A percentile compares a stretch with the other conserved stretches of the same genome.
Evolutionary conservation across 2,329 filamentous ascomycete species (phyloP).

Genomic region (Curvularia sp.): DNA sequence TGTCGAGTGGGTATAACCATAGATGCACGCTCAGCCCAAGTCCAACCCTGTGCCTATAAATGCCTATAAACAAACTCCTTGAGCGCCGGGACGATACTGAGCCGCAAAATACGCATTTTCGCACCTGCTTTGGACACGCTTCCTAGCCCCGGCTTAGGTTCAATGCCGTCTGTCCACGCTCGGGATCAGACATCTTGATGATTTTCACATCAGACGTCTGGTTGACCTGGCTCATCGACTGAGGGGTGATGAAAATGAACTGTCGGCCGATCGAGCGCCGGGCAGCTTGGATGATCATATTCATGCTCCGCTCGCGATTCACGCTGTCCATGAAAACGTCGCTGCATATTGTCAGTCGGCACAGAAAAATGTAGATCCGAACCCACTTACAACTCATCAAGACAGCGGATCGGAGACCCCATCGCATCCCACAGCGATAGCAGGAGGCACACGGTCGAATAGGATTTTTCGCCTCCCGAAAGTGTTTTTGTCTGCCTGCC

Average conservation of each 20-base stretch:
- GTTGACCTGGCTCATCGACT: constrained; percentile 67
- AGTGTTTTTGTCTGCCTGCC: constrained; percentile 89
- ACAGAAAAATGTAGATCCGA: neutral
- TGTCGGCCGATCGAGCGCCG: constrained; percentile 87
- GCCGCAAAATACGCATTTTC: constrained; percentile 1
- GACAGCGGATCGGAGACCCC: constrained; percentile 90
- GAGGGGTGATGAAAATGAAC: constrained; percentile 95
- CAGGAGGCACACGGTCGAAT: constrained; percentile 93
- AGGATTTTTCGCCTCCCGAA: constrained; percentile 96
- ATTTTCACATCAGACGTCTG: constrained; percentile 74
- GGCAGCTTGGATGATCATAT: constrained; percentile 89
- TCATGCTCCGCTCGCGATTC: constrained; percentile 90
- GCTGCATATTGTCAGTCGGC: constrained; percentile 44
- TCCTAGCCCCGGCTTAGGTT: constrained; percentile 31
- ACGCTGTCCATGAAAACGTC: constrained; percentile 99
- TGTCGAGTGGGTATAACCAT: constrained; percentile 29
- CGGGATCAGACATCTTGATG: constrained; percentile 68
- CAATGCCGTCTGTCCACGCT: constrained; percentile 58
- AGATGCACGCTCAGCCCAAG: constrained; percentile 14
- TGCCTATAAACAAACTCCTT: neutral
- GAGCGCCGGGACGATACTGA: neutral
- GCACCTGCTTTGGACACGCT: neutral
- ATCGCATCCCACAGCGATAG: constrained; percentile 97
- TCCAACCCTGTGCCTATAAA: neutral
- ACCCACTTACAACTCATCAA: constrained; percentile 82